Evolutionary conservation across 495 filamentous ascomycete species (phyloP).

Genomic region (Monascus purpureus): DNA sequence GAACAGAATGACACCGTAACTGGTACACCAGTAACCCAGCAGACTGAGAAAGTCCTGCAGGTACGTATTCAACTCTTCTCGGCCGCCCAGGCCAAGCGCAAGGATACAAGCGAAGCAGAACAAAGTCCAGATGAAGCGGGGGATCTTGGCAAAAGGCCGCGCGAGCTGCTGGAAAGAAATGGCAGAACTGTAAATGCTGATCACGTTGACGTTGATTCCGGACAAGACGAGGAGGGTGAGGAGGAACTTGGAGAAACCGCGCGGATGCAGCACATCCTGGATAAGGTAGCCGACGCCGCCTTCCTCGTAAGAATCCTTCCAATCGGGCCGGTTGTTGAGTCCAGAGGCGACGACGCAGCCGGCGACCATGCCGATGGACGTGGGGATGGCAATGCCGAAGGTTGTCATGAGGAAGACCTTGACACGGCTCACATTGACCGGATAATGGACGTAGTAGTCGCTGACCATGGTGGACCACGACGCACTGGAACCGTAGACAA

Average conservation of each 20-base stretch:
- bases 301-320: slow-evolving; percentile 30
- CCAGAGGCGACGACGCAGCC: slow-evolving; percentile 40
- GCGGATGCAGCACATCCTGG: slow-evolving; percentile 38
- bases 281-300: slow-evolving; percentile 46
- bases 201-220: slow-evolving; percentile 26
- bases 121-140: slow-evolving; percentile 28
- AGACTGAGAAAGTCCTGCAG: slow-evolving; percentile 42
- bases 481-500: slow-evolving; percentile 44
- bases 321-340: slow-evolving; percentile 31
- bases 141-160: slow-evolving; percentile 23
- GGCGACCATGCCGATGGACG: slow-evolving; percentile 39
- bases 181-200: slow-evolving; percentile 27
- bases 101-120: slow-evolving; percentile 26
- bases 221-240: slow-evolving; percentile 41
- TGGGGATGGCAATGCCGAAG: slow-evolving; percentile 34
- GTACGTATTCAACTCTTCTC: slow-evolving; percentile 21
- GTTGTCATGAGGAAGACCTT: slow-evolving; percentile 39
- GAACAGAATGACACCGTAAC: slow-evolving; percentile 43
- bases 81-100: slow-evolving; percentile 25
- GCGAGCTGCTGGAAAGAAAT: slow-evolving; percentile 29
- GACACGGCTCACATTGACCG: slow-evolving; percentile 30
- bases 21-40: slow-evolving; percentile 46
- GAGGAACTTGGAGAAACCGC: slow-evolving; percentile 44
- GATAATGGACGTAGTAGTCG: slow-evolving; percentile 52
- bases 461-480: slow-evolving; percentile 46